phyloP scores from a whole-genome alignment of 2,329 filamentous ascomycete genomes.

The Fusarium verrucosum region DNA sequence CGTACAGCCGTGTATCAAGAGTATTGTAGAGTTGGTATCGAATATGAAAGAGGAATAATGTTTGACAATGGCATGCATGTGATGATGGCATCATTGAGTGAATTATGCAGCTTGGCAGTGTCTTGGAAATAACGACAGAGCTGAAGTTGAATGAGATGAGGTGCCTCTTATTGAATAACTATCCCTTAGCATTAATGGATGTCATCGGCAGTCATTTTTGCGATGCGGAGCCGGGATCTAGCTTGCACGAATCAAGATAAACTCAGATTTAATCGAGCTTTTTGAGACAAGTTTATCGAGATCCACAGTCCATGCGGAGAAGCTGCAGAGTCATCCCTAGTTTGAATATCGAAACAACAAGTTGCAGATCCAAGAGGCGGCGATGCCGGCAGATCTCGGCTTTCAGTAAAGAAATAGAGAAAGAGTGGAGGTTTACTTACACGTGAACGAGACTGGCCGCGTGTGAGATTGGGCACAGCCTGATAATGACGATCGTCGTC shows the following conservation, averaged over 20 bases:
- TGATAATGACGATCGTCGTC: slow-evolving; percentile 32
- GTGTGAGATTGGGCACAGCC: slow-evolving; percentile 11
- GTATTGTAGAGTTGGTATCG: slow-evolving; percentile 9
- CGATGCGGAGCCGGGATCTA: slow-evolving; percentile 17
- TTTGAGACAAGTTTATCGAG: slow-evolving; percentile 2
- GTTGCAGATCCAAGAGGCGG: slow-evolving; percentile 29
- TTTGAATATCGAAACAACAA: slow-evolving; percentile 19
- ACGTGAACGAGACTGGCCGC: slow-evolving; percentile 8
- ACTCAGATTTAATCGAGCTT: neutral
- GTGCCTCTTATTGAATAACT: neutral
- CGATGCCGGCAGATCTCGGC: slow-evolving; percentile 32
- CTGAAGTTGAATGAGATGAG: neutral
- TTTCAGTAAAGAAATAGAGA: too few relatives aligned
- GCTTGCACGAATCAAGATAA: slow-evolving; percentile 13
- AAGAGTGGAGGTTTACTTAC: neutral
- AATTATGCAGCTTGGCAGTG: neutral
- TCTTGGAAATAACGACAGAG: neutral
- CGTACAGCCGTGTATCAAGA: neutral
- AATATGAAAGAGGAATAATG: slow-evolving; percentile 11
- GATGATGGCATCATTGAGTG: slow-evolving; percentile 9
- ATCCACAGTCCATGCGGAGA: slow-evolving; percentile 24
- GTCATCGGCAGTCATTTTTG: slow-evolving; percentile 10
- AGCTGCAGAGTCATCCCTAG: neutral
- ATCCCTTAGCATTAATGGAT: neutral
- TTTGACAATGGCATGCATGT: slow-evolving; percentile 18